Evolutionary conservation across 306 rosid species (phyloP).

Genomic region (Prunus campanulata): DNA sequence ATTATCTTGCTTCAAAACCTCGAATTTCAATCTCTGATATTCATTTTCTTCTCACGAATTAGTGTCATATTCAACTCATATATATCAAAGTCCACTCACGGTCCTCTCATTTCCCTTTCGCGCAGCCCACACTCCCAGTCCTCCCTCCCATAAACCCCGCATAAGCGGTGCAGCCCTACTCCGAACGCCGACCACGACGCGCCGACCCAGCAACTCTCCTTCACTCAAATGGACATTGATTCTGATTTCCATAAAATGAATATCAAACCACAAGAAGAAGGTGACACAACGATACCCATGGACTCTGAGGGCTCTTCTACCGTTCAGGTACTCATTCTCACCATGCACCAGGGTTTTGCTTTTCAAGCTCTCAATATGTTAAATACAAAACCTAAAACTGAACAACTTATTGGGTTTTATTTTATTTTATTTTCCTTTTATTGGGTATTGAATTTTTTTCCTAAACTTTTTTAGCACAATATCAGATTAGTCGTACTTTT

Average conservation of each 20-base stretch:
- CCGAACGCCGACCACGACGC: no score
- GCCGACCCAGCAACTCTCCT: background rate
- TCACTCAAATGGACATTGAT: constrained; percentile 49
- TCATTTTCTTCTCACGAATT: no score
- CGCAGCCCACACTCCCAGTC: no score
- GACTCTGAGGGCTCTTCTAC: constrained; percentile 45
- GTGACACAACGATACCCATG: constrained; percentile 37
- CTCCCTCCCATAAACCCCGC: background rate
- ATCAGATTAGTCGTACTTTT: no score
- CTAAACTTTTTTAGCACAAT: background rate
- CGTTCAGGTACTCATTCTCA: constrained; percentile 22
- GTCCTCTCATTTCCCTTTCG: no score
- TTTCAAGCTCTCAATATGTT: background rate
- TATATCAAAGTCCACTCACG: no score
- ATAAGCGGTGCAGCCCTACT: background rate
- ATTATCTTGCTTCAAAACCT: no score
- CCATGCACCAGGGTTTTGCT: background rate
- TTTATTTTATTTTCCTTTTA: background rate
- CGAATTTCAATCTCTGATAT: no score
- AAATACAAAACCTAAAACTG: background rate
- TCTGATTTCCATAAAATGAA: constrained; percentile 26
- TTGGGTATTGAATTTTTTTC: background rate
- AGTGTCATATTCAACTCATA: no score
- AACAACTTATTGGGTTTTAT: background rate
- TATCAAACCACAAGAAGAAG: constrained; percentile 13